Conservation (phyloP, 805 yeast genomes). For the Nakazawaea anatomiae region DNA sequence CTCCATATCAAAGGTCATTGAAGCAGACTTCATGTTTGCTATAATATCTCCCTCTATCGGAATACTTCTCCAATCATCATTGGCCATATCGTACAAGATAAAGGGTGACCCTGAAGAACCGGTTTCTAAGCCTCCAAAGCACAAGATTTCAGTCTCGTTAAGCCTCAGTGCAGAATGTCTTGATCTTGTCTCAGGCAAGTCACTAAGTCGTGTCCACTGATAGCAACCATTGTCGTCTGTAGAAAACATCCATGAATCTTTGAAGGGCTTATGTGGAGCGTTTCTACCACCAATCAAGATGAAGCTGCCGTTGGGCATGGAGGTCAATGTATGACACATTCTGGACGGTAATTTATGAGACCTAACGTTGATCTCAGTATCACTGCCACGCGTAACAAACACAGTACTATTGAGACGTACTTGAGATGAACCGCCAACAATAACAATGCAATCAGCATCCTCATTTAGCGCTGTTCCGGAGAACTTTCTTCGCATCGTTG, state of each 20-base stretch:
- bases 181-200: slow-evolving; percentile 40
- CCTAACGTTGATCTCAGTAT: slow-evolving; percentile 9
- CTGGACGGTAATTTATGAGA: slow-evolving; percentile 30
- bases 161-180: slow-evolving; percentile 41
- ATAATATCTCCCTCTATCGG: slow-evolving; percentile 11
- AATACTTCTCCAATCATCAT: slow-evolving; percentile 12
- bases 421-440: slow-evolving; percentile 35
- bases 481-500: slow-evolving; percentile 31
- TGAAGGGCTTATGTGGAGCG: slow-evolving; percentile 44
- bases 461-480: slow-evolving; percentile 18
- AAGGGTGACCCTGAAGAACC: slow-evolving; percentile 12
- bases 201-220: slow-evolving; percentile 34
- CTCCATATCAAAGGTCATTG: slow-evolving; percentile 25
- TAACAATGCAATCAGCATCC: slow-evolving; percentile 15
- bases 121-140: slow-evolving; percentile 44
- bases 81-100: slow-evolving; percentile 16
- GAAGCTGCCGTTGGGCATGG: slow-evolving; percentile 20
- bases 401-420: slow-evolving; percentile 23
- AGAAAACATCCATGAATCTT: slow-evolving; percentile 37
- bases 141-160: slow-evolving; percentile 25
- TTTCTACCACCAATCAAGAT: slow-evolving; percentile 63
- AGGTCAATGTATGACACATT: slow-evolving; percentile 52
- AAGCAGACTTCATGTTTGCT: slow-evolving; percentile 27
- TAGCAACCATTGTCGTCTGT: slow-evolving; percentile 12
- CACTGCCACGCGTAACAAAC: slow-evolving; percentile 1